Evolutionary conservation across 768 basidiomycete genomes (phyloP), one percentile per base, ranked within the genome.

Genomic region (Suillus placidus): DNA sequence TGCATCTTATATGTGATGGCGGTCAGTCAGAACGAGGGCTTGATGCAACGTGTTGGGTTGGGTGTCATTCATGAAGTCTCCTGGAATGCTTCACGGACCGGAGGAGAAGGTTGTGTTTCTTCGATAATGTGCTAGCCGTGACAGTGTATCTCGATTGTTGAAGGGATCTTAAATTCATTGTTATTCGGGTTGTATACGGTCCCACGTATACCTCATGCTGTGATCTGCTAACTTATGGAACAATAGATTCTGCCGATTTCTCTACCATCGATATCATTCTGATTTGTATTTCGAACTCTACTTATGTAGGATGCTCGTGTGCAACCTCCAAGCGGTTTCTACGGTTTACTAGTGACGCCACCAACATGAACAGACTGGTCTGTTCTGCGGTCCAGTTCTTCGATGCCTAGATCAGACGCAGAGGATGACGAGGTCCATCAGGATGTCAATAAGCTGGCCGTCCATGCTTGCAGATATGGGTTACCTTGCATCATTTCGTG

Each of bases 401-500:
- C 56, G 4, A 13, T 23, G 14, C 13, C n/a, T 57, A 4, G 35
- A 56, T 56, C 55, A n/a, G 55, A 23, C 7, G n/a, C 37, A 57
- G 35, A 57, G 7, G 20, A 37, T 23, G 55, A 34, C 34, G 54
- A 32, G 30, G 8, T 54, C 2, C 32, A 20, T 34, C 30, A 20
- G 34, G 20, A 35, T 55, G 4, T 49, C 23, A 49, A 49, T 26
- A 20, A 20, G n/a, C 6, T n/a, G 34, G 34, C 32, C 54, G 10
- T 55, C 3, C 55, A 10, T 10, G 49, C 23, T 30, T 51, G 23
- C 49, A 51, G 49, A 51, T 51, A 68, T 30, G 42, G 69, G 68
- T 52, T 75, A 75, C 56, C 0, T 77, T 40, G 75, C 76, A 4
- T 61, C 64, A 62, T 73, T 75, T 45, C 52, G 68, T 12, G 67